Evolutionary conservation across 768 basidiomycete genomes (phyloP), one percentile per base, ranked within the genome.

Genomic region (Suillus discolor): DNA sequence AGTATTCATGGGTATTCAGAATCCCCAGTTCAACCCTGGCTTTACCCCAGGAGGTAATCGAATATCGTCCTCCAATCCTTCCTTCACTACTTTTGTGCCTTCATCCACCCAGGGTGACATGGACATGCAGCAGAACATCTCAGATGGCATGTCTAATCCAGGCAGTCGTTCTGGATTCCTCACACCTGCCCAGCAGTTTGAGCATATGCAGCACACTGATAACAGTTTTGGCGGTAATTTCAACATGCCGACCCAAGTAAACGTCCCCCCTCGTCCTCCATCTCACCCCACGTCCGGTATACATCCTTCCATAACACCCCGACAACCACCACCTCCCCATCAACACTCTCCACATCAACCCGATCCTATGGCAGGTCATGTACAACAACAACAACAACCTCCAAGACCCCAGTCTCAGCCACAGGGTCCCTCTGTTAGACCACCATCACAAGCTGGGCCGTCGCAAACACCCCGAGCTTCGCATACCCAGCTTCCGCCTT

Each of bases 101-200:
- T 82, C 83, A 5, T 79, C 89, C 31, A 85, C 85, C 60, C 82
- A 79, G 67, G 79, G 81, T 54, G 62, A 66, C 49, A 78, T 83
- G 66, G 87, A 86, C 63, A 78, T 84, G 63, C 68, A 79, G 16
- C 84, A 81, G 66, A 66, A 80, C n/a, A 79, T 81, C 55, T 75
- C 78, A 44, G 75, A 78, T 39, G 79, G 72, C 62, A 81, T 77
- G 41, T 79, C 79, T 44, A 76, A 77, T 51, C 75, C 84, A 20
- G 70, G 81, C 12, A 79, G 74, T 60, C 62, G 28, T 57, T 1
- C 53, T 54, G 62, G 36, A 70, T 70, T 39, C 84, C 84, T 82
- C 15, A 90, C 89, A 0, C 88, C 90, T 2, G 87, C 88, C 3
- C 89, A 92, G 71, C 84, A 86, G 63, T 82, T 84, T 66, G 85